A percentile compares a stretch with the other conserved stretches of the same genome.
Conservation (phyloP, 176 grass and related monocot genomes). For the Avena sativa region DNA sequence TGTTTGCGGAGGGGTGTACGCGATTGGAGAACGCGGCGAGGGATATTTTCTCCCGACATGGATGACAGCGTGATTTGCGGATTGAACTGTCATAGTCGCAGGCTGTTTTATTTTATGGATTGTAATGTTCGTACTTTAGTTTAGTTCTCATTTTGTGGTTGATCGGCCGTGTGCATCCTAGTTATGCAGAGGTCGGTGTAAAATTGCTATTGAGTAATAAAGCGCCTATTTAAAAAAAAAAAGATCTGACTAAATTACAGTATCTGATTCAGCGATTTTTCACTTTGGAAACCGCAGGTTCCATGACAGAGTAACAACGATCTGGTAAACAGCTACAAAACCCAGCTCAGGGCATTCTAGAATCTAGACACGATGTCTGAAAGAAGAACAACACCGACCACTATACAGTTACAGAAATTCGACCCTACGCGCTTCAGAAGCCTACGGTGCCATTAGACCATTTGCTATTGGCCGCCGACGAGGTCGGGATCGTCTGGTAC, state of each 20-base stretch:
- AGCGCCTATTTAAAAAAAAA: too few relatives aligned
- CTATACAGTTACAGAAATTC: constrained; percentile 16
- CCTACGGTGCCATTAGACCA: constrained; percentile 56
- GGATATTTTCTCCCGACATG: too few relatives aligned
- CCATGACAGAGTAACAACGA: not conserved
- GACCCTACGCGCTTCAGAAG: constrained; percentile 33
- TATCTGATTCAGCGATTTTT: not conserved
- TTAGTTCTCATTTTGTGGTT: too few relatives aligned
- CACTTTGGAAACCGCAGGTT: not conserved
- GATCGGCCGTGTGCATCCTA: too few relatives aligned
- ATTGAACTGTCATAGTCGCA: too few relatives aligned
- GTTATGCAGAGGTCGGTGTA: too few relatives aligned
- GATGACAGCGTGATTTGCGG: too few relatives aligned
- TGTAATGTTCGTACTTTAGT: too few relatives aligned
- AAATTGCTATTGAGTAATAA: too few relatives aligned
- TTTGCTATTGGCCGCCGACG: constrained; percentile 37
- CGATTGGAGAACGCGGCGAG: too few relatives aligned
- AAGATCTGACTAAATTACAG: not conserved
- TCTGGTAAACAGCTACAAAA: not conserved
- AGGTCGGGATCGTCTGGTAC: constrained; percentile 21
- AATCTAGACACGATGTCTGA: not conserved
- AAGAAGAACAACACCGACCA: not conserved
- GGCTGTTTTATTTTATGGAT: too few relatives aligned
- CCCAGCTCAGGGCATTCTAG: not conserved
- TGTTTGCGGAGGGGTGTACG: too few relatives aligned